Conservation (phyloP, 2,329 filamentous ascomycete genomes). For the Hypoxylon sp. region DNA sequence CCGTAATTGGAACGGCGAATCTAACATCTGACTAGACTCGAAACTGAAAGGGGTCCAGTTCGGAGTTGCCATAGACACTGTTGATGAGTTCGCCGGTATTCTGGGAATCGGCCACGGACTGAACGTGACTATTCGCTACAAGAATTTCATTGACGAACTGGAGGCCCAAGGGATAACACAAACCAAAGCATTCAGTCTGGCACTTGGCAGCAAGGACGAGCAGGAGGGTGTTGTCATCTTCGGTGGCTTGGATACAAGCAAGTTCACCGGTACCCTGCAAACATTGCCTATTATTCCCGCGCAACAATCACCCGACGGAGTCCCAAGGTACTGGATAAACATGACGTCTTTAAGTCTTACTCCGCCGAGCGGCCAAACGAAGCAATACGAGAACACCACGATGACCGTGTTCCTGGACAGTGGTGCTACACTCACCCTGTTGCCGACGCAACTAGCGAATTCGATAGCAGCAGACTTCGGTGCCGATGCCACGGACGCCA, state of each 20-base stretch:
- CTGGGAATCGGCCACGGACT: constrained; percentile 80
- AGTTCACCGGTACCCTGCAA: constrained; percentile 72
- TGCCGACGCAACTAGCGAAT: constrained; percentile 71
- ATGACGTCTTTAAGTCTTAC: constrained; percentile 63
- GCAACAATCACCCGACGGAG: constrained; percentile 67
- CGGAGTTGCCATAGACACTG: constrained; percentile 70
- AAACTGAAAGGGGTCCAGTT: constrained; percentile 71
- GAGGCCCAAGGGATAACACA: constrained; percentile 67
- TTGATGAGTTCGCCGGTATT: constrained; percentile 70
- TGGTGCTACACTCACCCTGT: constrained; percentile 76
- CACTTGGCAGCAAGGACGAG: constrained; percentile 73
- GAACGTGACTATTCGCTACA: constrained; percentile 63
- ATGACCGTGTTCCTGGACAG: constrained; percentile 78
- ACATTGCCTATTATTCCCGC: constrained; percentile 73
- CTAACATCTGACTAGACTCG: constrained; percentile 48
- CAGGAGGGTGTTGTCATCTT: constrained; percentile 76
- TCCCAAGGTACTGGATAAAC: constrained; percentile 67
- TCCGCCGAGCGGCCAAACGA: constrained; percentile 55
- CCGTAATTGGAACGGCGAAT: not conserved
- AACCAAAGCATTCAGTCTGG: constrained; percentile 75
- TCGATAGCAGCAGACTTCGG: constrained; percentile 66
- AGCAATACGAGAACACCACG: constrained; percentile 56
- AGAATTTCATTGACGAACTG: constrained; percentile 68
- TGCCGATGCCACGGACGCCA: constrained; percentile 55
- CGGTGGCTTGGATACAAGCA: constrained; percentile 75